A percentile compares a stretch with the other conserved stretches of the same genome.
These are phyloP conservation scores for Phaseolus coccineus DNA, from an alignment of 331 rosid species.

Conservation along the genomic window DNA sequence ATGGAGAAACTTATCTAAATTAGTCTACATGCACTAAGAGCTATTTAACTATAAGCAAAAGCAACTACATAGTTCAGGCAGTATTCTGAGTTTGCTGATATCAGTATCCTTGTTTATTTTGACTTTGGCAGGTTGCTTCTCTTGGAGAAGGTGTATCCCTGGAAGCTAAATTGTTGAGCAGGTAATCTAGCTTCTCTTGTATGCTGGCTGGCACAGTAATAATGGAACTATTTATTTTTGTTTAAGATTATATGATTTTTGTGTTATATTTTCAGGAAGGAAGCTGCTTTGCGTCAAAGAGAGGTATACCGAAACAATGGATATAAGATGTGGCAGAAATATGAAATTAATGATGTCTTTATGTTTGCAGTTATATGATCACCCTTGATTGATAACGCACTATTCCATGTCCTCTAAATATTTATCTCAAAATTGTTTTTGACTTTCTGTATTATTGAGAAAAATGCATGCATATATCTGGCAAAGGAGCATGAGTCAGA, in stretches of 20 bases:
- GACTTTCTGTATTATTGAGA: slow-evolving; percentile 13
- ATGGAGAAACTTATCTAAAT: neutral
- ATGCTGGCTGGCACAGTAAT: neutral
- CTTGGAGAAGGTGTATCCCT: slow-evolving; percentile 98
- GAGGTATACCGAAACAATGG: slow-evolving; percentile 66
- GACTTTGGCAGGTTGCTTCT: slow-evolving; percentile 77
- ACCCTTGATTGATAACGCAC: slow-evolving; percentile 32
- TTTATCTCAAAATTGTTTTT: neutral
- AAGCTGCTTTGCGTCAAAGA: slow-evolving; percentile 95
- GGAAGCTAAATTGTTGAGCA: slow-evolving; percentile 92
- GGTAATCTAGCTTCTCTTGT: slow-evolving; percentile 54
- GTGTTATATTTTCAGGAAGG: slow-evolving; percentile 77
- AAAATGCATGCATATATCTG: slow-evolving; percentile 28
- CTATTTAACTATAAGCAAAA: slow-evolving; percentile 1
- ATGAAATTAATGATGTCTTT: slow-evolving; percentile 39
- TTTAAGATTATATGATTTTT: slow-evolving; percentile 43
- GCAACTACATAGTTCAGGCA: slow-evolving; percentile 14
- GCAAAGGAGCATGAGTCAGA: slow-evolving; percentile 8
- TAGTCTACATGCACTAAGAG: neutral
- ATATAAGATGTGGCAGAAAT: slow-evolving; percentile 39
- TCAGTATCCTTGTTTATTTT: slow-evolving; percentile 42
- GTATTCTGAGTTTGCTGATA: slow-evolving; percentile 30
- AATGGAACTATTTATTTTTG: neutral
- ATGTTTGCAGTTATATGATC: slow-evolving; percentile 31
- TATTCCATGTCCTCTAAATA: slow-evolving; percentile 26